Evolutionary conservation across 768 basidiomycete genomes (phyloP), one percentile per base, ranked within the genome.

Genomic region (Plicaturopsis crispa): DNA sequence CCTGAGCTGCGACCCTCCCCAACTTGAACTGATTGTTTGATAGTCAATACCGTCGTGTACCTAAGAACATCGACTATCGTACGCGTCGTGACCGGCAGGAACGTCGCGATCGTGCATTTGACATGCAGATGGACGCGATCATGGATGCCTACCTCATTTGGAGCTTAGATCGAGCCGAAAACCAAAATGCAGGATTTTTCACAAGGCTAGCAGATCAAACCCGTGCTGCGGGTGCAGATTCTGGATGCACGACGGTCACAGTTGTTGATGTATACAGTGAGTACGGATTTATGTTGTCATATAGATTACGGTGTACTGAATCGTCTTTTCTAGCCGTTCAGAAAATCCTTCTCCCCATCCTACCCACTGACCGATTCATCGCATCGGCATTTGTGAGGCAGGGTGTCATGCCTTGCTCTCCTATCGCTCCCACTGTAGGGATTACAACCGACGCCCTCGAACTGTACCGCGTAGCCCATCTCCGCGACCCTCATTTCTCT

Each of bases 401-500:
- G 14, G 26, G 26, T 28, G 26, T 28, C 26, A 28, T 28, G 8
- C 26, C 26, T 14, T 28, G 26, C 14, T 28, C 26, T 8, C 26
- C 26, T 8, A 28, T 28, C 14, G 14, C 26, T 8, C 26, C 26
- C 14, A 28, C 26, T 14, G 26, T 28, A 8, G 26, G 26, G 14
- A 28, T 28, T 14, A 28, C 8, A 8, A 14, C 14, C 8, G 26
- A 28, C 14, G 26, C 39, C 0, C 44, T 59, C 21, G 40, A 47
- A 19, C 14, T 48, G 1, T 55, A 40, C 33, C 33, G 38, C 5
- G 12, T 41, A 1, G 33, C 49, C 14, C 42, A 24, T 33, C 24
- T 36, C 3, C 24, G 34, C 7, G 33, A 30, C 14, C 54, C 48
- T 7, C 44, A 44, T 13, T 41, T 47, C 22, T 43, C 46, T 3